phyloP scores from a whole-genome alignment of 1,284 basidiomycete genomes.

The Austropuccinia psidii region DNA sequence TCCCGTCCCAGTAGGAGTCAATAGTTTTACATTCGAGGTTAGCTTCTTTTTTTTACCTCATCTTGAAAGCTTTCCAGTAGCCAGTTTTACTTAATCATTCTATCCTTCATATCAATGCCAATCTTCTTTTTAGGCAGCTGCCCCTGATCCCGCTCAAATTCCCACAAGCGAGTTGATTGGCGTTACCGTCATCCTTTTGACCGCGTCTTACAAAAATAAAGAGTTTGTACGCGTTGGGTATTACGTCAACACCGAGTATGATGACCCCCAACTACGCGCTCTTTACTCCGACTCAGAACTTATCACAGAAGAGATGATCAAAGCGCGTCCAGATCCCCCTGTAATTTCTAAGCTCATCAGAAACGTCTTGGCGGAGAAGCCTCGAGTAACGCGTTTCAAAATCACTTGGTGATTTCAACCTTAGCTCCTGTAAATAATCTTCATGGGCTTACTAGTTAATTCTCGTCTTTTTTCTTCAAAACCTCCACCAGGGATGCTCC shows the following conservation, averaged over 20 bases:
- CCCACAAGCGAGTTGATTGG: constrained; percentile 76
- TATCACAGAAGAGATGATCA: constrained; percentile 47
- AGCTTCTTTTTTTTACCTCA: constrained; percentile 41
- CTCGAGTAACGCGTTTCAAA: constrained; percentile 74
- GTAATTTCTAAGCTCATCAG: constrained; percentile 66
- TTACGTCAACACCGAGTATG: constrained; percentile 98
- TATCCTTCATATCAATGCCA: background rate
- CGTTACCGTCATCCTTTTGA: constrained; percentile 81
- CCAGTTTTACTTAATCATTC: background rate
- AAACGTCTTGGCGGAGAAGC: constrained; percentile 79
- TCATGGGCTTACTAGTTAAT: background rate
- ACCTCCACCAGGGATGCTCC: constrained; percentile 1
- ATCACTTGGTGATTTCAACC: constrained; percentile 48
- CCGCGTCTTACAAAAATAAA: constrained; percentile 82
- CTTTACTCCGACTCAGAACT: constrained; percentile 60
- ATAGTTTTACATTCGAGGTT: constrained; percentile 88
- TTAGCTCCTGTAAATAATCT: background rate
- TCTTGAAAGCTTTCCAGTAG: too few species aligned
- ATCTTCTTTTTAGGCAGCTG: constrained; percentile 49
- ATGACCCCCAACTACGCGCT: constrained; percentile 78
- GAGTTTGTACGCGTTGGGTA: constrained; percentile 99
- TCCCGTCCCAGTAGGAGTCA: constrained; percentile 86
- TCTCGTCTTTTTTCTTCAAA: background rate
- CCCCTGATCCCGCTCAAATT: constrained; percentile 61
- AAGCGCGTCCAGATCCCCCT: constrained; percentile 40